Base-by-base conservation (phyloP, 768 basidiomycete species). In the Suillus subalutaceus region DNA sequence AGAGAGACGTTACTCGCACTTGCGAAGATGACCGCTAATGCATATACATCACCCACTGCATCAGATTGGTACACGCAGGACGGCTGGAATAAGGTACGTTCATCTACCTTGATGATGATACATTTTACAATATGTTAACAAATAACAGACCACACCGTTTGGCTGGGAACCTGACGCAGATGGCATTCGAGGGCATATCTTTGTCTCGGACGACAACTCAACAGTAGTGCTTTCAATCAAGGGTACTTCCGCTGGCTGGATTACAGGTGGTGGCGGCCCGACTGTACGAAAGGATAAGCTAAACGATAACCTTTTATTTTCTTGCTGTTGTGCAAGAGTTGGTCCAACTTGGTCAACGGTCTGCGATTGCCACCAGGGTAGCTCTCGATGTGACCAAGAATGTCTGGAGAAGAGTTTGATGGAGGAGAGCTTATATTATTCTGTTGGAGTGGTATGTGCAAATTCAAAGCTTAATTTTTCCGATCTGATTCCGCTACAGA, bases 251-350 rank as follows among this genome's bases (percentile, higher is more conserved):
- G 88, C 91, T 2, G 83, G 83, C 12, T 79, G 79, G 78, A 82
- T 90, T 10, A 84, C 89, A 72, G 83, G 93, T 9, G 88, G 87
- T 20, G 90, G 92, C 3, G 94, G 95, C 6, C 90, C 92, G 15
- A 97, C 96, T 10, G 84, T 87, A 48, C 85, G 83, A 72, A 97
- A 92, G 77, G 97, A 99, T 81, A 97, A 96, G 79, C 78, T 90
- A 65, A 99, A 99, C 78, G 96, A 98, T 72, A 99, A 97, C 73
- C 80, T 96, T n/a, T 79, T 99, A 41, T 97, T 97, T 80, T 91
- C 94, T 5, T 99, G 97, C 78, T 99, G 97, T 77, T 99, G 97
- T 72, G 96, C 95, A 2, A 85, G 92, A 8, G 93, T 98, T n/a
- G 94, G 92, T 41, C 93, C 94, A 63, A 93, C 93, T 0, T 99